Evolutionary conservation across 2,329 filamentous ascomycete species (phyloP), one percentile per base, ranked within the genome.

Genomic region (Diaporthe vaccinii): DNA sequence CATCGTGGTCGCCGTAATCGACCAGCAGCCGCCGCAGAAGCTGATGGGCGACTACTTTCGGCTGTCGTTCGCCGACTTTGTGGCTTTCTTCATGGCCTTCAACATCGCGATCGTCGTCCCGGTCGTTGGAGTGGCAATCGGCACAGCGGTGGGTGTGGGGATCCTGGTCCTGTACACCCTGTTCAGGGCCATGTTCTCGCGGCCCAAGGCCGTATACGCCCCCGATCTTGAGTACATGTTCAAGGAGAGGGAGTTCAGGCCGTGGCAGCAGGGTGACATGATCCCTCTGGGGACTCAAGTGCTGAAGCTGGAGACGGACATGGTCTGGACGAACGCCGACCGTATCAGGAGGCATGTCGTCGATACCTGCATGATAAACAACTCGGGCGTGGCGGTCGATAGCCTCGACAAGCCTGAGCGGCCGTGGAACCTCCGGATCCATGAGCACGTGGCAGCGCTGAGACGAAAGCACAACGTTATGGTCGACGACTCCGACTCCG

Each of bases 31-130:
- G 25, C 72, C 72, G 6, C 72, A 74, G 51, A 55, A 67, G 25
- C 72, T 74, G 4, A 34, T 74, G 1, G 46, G 31, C n/a, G 65
- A 65, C 10, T 74, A 69, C 39, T 74, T 74, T 20, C 65, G 67
- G 41, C 62, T 74, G 14, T 74, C 72, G 20, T 74, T 74, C 17
- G 62, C 72, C 4, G 72, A 74, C 17, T 74, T 74, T 51, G 4
- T 74, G 9, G 72, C 72, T 5, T 74, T 74, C 31, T 74, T 74
- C n/a, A 7, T 74, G 20, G 62, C 46, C 0, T 44, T 74, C 17
- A 74, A 74, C 41, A 70, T 74, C n/a, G 72, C 51, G 3, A 74
- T 74, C 34, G 10, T 34, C 22, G n/a, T 58, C 14, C 72, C 72
- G 2, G 6, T 55, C 17, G 28, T 58, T 5, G 72, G 62, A 15